These are phyloP conservation scores for Geotrichum carabidarum DNA, from an alignment of 1,139 yeast genomes.

Conservation along the genomic window DNA sequence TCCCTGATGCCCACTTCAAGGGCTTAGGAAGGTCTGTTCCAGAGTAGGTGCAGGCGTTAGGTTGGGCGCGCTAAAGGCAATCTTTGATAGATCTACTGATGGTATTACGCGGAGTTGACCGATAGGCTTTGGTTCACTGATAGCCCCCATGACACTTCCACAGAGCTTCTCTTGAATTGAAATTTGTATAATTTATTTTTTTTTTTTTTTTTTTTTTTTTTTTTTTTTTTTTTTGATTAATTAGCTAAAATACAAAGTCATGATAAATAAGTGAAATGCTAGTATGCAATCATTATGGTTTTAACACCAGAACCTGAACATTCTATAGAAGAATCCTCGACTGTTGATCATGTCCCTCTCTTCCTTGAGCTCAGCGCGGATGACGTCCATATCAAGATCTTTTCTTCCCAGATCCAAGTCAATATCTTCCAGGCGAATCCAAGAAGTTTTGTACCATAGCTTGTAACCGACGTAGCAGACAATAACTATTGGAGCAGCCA, in stretches of 20 bases:
- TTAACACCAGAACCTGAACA: constrained; percentile 48
- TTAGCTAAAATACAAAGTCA: too few relatives aligned
- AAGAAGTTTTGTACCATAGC: constrained; percentile 45
- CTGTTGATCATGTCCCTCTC: constrained; percentile 41
- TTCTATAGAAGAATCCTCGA: constrained; percentile 39
- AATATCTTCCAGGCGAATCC: constrained; percentile 47
- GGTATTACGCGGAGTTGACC: too few relatives aligned
- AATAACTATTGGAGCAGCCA: constrained; percentile 52
- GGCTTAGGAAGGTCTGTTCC: too few relatives aligned
- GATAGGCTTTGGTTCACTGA: too few relatives aligned
- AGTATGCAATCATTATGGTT: not conserved
- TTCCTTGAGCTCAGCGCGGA: constrained; percentile 49
- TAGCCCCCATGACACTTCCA: too few relatives aligned
- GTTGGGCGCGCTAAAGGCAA: too few relatives aligned
- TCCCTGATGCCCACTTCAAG: too few relatives aligned
- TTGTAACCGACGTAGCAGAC: constrained; percentile 50
- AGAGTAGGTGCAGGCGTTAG: too few relatives aligned
- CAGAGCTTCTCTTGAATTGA: too few relatives aligned
- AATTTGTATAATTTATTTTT: not conserved
- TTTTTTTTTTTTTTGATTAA: not conserved
- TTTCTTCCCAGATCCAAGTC: constrained; percentile 55
- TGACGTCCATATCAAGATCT: constrained; percentile 49
- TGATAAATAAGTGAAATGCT: too few relatives aligned
- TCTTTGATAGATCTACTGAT: too few relatives aligned
- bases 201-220: not conserved